Conservation (phyloP, 2,329 filamentous ascomycete species). For the Beauveria medogensis region DNA sequence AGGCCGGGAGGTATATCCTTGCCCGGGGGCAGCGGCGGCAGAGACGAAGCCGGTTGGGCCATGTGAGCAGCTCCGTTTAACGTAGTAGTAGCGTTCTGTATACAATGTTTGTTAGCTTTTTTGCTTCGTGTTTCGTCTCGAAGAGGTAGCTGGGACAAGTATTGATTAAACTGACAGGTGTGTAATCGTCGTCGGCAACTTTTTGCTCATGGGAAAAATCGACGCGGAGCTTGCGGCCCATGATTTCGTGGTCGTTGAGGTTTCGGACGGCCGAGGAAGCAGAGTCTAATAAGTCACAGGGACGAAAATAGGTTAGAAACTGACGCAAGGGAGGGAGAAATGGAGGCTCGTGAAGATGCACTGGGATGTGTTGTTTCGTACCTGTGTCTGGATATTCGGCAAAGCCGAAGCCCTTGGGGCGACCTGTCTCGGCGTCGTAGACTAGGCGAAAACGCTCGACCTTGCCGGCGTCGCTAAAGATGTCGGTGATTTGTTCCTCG, state of each 20-base stretch:
- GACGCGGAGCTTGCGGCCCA: slow-evolving; percentile 87
- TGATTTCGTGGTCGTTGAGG: slow-evolving; percentile 89
- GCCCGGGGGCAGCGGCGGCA: slow-evolving; percentile 78
- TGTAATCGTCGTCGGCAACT: slow-evolving; percentile 54
- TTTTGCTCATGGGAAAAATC: slow-evolving; percentile 93
- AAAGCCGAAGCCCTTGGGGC: slow-evolving; percentile 94
- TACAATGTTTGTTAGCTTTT: neutral
- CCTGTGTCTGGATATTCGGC: slow-evolving; percentile 92
- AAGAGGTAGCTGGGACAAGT: slow-evolving; percentile 14
- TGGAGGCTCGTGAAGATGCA: neutral
- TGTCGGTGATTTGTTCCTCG: slow-evolving; percentile 92
- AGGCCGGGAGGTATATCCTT: slow-evolving; percentile 76
- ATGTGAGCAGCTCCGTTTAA: slow-evolving; percentile 23
- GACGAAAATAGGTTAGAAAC: neutral
- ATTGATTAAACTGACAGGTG: slow-evolving; percentile 15
- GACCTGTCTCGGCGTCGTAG: slow-evolving; percentile 89
- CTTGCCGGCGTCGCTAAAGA: slow-evolving; percentile 82
- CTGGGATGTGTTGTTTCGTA: slow-evolving; percentile 23
- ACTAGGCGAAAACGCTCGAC: slow-evolving; percentile 89
- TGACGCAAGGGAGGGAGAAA: neutral
- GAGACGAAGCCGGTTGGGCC: slow-evolving; percentile 34
- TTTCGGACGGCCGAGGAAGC: slow-evolving; percentile 93
- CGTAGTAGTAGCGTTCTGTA: slow-evolving; percentile 18
- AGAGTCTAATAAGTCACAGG: slow-evolving; percentile 42
- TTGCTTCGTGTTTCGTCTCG: neutral